Percentiles rank a stretch among this genome's conserved stretches.
Conservation (phyloP, 2,329 filamentous ascomycete genomes). For the Hypomyces rosellus region DNA sequence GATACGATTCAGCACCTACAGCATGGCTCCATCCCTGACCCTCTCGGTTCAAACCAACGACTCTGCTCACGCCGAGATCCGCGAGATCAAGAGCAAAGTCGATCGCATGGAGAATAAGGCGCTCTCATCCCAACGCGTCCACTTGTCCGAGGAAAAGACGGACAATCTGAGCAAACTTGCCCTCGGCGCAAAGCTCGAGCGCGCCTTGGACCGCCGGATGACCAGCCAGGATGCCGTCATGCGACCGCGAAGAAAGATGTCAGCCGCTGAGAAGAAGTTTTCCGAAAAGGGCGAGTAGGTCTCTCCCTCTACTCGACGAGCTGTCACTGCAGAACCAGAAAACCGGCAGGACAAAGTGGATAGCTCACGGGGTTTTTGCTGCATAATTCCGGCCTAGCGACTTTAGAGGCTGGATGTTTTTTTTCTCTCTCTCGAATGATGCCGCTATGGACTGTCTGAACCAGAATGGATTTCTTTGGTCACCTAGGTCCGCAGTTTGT, state of each 20-base stretch:
- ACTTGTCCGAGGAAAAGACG: conserved; percentile 70
- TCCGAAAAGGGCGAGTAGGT: conserved; percentile 1
- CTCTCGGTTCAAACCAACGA: conserved; percentile 47
- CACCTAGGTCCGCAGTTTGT: too few relatives aligned
- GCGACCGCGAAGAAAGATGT: conserved; percentile 35
- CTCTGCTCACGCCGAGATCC: conserved; percentile 51
- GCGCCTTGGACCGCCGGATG: conserved; percentile 81
- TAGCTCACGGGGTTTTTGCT: neutral
- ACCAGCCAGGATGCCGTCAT: conserved; percentile 83
- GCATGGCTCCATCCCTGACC: conserved; percentile 55
- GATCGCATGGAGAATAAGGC: conserved; percentile 88
- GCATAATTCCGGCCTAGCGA: neutral
- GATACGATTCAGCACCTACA: conserved; percentile 54
- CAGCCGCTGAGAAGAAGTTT: neutral
- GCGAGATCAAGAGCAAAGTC: conserved; percentile 70
- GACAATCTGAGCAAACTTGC: conserved; percentile 81
- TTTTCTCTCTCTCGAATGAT: too few relatives aligned
- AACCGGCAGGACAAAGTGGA: neutral
- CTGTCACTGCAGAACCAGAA: neutral
- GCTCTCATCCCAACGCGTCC: conserved; percentile 66
- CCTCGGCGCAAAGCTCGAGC: conserved; percentile 82
- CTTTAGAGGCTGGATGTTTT: neutral
- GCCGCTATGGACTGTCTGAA: too few relatives aligned
- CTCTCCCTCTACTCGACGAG: neutral
- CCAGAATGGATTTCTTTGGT: too few relatives aligned